These are phyloP conservation scores for Ceratobasidium sp. DNA, from an alignment of 1,284 basidiomycete species.

Conservation along the genomic window DNA sequence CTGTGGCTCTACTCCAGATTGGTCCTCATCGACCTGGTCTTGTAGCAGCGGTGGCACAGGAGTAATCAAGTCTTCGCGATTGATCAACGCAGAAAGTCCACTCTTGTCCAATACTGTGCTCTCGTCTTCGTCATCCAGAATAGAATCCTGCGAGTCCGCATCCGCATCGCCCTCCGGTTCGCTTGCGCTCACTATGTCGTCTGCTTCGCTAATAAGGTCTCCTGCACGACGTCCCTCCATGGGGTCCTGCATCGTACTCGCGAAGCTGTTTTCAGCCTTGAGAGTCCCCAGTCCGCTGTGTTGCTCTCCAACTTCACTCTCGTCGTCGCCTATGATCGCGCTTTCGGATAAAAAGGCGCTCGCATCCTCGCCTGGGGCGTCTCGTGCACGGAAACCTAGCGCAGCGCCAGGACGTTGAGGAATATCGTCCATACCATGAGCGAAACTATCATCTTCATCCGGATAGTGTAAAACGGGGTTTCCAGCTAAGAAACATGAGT, in stretches of 20 bases:
- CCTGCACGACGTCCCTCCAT: conserved; percentile 16
- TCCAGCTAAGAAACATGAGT: conserved; percentile 11
- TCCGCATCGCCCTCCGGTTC: conserved; percentile 7
- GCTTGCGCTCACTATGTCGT: conserved; percentile 13
- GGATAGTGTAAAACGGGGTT: conserved; percentile 5
- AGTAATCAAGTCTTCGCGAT: conserved; percentile 14
- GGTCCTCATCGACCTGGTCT: background rate
- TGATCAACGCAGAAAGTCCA: background rate
- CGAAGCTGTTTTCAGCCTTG: background rate
- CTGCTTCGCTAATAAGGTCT: conserved; percentile 29
- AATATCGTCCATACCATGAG: conserved; percentile 18
- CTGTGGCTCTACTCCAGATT: background rate
- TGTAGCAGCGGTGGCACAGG: conserved; percentile 4
- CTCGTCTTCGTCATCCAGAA: conserved; percentile 25
- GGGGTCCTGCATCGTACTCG: conserved; percentile 19
- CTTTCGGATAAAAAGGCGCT: conserved; percentile 29
- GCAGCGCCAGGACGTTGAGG: conserved; percentile 39
- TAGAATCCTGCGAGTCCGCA: conserved; percentile 25
- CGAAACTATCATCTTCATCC: background rate
- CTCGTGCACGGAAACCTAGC: conserved; percentile 27
- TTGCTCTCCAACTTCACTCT: background rate
- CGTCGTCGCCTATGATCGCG: background rate
- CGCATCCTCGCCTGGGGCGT: background rate
- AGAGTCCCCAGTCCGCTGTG: background rate
- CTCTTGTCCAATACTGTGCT: conserved; percentile 8